Evolutionary conservation across 371 early-diverging fungal species (phyloP).

Genomic region (Choanephora cucurbitarum): DNA sequence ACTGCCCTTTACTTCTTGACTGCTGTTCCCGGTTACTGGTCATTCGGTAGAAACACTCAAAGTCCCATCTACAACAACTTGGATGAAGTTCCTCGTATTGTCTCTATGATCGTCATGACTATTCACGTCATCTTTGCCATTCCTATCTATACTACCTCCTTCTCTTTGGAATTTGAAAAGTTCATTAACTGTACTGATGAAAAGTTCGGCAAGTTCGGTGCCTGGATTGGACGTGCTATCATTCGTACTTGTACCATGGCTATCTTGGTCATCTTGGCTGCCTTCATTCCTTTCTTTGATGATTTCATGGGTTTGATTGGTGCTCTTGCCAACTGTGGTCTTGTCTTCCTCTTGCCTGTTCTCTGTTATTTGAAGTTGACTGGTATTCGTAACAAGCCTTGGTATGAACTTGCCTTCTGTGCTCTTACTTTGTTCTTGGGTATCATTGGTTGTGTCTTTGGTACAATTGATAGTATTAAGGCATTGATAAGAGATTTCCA

Average conservation of each 20-base stretch:
- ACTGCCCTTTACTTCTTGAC: conserved; percentile 78
- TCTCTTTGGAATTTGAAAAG: conserved; percentile 74
- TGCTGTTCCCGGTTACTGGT: conserved; percentile 80
- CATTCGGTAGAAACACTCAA: conserved; percentile 70
- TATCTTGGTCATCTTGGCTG: conserved; percentile 53
- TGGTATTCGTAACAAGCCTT: conserved; percentile 51
- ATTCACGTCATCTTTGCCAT: conserved; percentile 87
- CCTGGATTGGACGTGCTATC: conserved; percentile 53
- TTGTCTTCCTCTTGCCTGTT: conserved; percentile 74
- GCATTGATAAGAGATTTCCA: conserved; percentile 46
- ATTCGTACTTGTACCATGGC: conserved; percentile 55
- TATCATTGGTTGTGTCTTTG: conserved; percentile 60
- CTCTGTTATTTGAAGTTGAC: conserved; percentile 64
- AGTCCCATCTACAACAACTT: conserved; percentile 82
- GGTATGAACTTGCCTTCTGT: conserved; percentile 54
- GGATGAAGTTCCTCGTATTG: conserved; percentile 56
- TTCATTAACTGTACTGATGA: conserved; percentile 43
- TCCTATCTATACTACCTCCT: conserved; percentile 82
- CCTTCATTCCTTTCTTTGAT: conserved; percentile 69
- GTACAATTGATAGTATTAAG: conserved; percentile 61
- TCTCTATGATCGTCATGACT: conserved; percentile 80
- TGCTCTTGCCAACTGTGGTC: conserved; percentile 65
- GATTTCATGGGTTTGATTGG: conserved; percentile 78
- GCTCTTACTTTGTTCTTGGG: conserved; percentile 62
- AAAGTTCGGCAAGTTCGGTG: conserved; percentile 37